phyloP scores from a whole-genome alignment of 441 rosid species.

The Aquilaria agallochum region DNA sequence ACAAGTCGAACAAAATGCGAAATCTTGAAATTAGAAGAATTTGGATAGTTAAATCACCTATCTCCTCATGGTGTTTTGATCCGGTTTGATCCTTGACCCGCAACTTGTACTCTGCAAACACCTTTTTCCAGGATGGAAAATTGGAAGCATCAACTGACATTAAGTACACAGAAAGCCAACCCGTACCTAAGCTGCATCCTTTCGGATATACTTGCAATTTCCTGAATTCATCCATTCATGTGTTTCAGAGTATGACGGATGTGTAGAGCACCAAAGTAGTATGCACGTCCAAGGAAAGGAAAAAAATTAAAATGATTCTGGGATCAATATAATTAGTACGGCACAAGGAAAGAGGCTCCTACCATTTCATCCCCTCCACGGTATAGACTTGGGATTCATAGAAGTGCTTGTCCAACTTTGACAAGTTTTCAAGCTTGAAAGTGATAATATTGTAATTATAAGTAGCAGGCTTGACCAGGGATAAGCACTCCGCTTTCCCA shows the following conservation, averaged over 20 bases:
- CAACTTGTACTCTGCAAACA: slow-evolving; percentile 24
- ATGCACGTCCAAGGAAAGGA: too few relatives aligned
- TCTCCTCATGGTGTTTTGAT: too few relatives aligned
- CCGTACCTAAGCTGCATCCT: slow-evolving; percentile 26
- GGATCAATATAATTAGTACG: too few relatives aligned
- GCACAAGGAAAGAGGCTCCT: too few relatives aligned
- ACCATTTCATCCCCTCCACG: slow-evolving; percentile 31
- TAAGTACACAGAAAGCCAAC: slow-evolving; percentile 27
- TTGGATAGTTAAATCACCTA: too few relatives aligned
- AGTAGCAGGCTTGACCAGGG: slow-evolving; percentile 24
- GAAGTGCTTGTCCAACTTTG: slow-evolving; percentile 10
- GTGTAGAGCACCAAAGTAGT: too few relatives aligned
- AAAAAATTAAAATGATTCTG: too few relatives aligned
- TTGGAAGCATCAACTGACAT: slow-evolving; percentile 15
- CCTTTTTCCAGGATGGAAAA: slow-evolving; percentile 18
- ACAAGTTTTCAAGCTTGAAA: slow-evolving; percentile 25
- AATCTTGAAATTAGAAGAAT: too few relatives aligned
- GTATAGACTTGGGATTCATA: slow-evolving; percentile 5
- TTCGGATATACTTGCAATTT: slow-evolving; percentile 26
- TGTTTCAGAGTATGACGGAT: too few relatives aligned
- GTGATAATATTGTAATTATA: neutral
- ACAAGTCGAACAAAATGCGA: too few relatives aligned
- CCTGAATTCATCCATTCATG: slow-evolving; percentile 18
- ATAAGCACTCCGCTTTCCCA: slow-evolving; percentile 47
- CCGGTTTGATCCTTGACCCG: slow-evolving; percentile 26